Conservation (phyloP, 257 asterid species). For the Solanum chiquidenum region DNA sequence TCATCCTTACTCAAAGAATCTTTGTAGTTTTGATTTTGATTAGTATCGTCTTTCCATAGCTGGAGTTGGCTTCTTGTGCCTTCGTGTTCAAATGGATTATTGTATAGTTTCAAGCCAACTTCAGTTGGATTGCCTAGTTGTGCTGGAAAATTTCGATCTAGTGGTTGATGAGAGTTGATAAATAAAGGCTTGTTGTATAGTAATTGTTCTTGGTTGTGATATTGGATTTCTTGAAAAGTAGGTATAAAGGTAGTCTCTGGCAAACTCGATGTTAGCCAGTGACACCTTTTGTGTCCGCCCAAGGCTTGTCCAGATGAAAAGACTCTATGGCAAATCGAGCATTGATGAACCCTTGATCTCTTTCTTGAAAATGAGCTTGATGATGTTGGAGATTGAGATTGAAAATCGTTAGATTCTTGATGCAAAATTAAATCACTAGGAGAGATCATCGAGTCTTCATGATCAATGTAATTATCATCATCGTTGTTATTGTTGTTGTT, state of each 20-base stretch:
- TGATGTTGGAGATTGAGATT: not conserved
- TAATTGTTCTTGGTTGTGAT: conserved; percentile 4
- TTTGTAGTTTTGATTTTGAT: not conserved
- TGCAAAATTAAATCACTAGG: not conserved
- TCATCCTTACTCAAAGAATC: conserved; percentile 8
- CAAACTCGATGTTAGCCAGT: conserved; percentile 48
- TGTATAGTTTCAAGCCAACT: not conserved
- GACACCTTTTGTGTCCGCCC: conserved; percentile 83
- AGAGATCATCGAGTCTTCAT: conserved; percentile 9
- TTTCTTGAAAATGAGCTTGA: conserved; percentile 5
- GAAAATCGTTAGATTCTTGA: conserved; percentile 8
- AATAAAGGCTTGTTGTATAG: conserved; percentile 34
- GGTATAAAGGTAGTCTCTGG: conserved; percentile 44
- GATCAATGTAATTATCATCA: conserved; percentile 5
- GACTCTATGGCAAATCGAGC: conserved; percentile 62
- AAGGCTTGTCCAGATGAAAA: conserved; percentile 82
- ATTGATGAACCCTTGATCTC: conserved; percentile 49
- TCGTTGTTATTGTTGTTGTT: not conserved
- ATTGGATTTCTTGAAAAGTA: conserved; percentile 13
- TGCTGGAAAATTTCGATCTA: conserved; percentile 44
- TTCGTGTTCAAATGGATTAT: not conserved
- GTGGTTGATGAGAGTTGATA: conserved; percentile 4
- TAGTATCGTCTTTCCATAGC: conserved; percentile 9
- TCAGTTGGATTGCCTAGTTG: not conserved
- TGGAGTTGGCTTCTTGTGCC: conserved; percentile 21